Evolutionary conservation across 2,329 filamentous ascomycete genomes (phyloP).

Genomic region (Aspergillus sp.): DNA sequence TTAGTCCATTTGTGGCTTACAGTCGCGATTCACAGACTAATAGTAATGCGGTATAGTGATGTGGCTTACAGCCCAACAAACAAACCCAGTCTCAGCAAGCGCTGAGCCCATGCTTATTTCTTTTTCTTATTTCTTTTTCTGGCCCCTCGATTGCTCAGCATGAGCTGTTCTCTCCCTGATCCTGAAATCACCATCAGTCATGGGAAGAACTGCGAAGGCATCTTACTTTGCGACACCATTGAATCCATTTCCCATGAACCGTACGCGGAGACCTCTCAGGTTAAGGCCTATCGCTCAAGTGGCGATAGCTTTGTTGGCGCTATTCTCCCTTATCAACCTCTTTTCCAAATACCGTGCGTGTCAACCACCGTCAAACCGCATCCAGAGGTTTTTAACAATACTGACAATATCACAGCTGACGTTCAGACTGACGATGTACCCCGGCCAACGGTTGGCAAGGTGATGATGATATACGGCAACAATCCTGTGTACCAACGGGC

Average conservation of each 20-base stretch:
- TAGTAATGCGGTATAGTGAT: too few species aligned
- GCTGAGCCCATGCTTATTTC: too few species aligned
- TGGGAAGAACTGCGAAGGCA: background rate
- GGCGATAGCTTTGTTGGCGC: background rate
- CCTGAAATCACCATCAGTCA: background rate
- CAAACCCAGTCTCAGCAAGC: background rate
- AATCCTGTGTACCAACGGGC: conserved; percentile 42
- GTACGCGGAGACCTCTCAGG: background rate
- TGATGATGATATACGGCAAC: conserved; percentile 18
- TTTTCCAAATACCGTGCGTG: conserved; percentile 1
- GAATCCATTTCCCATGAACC: background rate
- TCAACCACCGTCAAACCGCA: background rate
- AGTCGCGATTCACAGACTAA: background rate
- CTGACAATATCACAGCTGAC: background rate
- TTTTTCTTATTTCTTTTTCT: too few species aligned
- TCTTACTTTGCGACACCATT: background rate
- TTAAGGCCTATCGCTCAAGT: background rate
- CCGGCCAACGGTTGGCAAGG: conserved; percentile 15
- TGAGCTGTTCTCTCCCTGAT: too few species aligned
- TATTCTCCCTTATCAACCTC: background rate
- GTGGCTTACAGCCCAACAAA: too few species aligned
- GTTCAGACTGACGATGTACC: background rate
- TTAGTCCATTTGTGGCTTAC: background rate
- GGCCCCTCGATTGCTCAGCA: too few species aligned
- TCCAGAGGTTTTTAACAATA: background rate